Evolutionary conservation across 768 basidiomycete genomes (phyloP).

Genomic region (Bullera alba): DNA sequence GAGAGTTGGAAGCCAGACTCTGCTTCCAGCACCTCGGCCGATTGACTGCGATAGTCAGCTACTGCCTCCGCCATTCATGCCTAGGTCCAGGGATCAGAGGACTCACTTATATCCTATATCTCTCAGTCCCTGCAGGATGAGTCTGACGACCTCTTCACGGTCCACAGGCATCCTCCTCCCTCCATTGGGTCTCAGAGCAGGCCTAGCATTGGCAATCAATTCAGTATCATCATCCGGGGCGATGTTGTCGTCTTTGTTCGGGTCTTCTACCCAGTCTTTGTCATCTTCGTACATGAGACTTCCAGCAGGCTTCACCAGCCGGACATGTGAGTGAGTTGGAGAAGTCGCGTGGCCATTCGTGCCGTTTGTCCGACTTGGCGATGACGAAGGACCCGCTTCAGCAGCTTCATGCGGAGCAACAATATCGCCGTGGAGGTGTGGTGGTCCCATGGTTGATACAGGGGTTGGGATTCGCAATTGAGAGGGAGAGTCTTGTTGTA

Average conservation of each 20-base stretch:
- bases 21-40: conserved; percentile 77
- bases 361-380: background rate
- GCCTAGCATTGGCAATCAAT: background rate
- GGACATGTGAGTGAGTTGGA: background rate
- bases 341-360: background rate
- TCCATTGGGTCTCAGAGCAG: background rate
- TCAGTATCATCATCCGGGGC: conserved; percentile 8
- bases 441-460: background rate
- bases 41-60: conserved; percentile 56
- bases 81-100: conserved; percentile 52
- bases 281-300: conserved; percentile 39
- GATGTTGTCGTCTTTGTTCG: conserved; percentile 2
- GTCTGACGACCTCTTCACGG: conserved; percentile 81
- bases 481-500: background rate
- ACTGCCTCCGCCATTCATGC: conserved; percentile 69
- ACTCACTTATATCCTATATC: conserved; percentile 68
- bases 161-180: conserved; percentile 51
- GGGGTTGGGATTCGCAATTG: background rate
- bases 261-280: conserved; percentile 18
- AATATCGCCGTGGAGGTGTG: background rate
- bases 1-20: conserved; percentile 90
- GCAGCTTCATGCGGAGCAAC: background rate
- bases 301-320: conserved; percentile 16
- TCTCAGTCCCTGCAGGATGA: conserved; percentile 79
- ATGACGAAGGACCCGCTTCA: background rate